A percentile compares a stretch with the other conserved stretches of the same genome.
Evolutionary conservation across 2,329 filamentous ascomycete species (phyloP).

Genomic region (Trichoderma pleuroti): DNA sequence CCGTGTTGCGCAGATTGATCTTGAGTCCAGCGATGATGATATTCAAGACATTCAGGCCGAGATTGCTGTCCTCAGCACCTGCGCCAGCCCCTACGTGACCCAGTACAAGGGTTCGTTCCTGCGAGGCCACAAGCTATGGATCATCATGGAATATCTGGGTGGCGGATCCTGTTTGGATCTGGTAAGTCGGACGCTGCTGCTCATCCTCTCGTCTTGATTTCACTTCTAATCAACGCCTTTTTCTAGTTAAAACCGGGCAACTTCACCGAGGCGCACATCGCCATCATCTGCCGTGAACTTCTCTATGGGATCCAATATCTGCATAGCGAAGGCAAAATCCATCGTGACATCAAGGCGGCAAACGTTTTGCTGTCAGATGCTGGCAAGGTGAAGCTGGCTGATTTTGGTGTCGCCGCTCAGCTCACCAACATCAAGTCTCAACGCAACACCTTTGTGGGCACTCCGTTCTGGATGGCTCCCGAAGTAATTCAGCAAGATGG

Average conservation of each 20-base stretch:
- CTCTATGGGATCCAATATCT: slow-evolving; percentile 88
- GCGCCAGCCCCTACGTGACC: slow-evolving; percentile 88
- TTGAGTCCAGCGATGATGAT: slow-evolving; percentile 97
- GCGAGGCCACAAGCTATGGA: slow-evolving; percentile 96
- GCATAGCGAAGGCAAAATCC: slow-evolving; percentile 90
- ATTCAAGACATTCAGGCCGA: slow-evolving; percentile 98
- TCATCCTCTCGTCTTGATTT: not conserved
- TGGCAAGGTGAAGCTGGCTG: slow-evolving; percentile 91
- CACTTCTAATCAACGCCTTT: slow-evolving; percentile 20
- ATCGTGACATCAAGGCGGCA: slow-evolving; percentile 94
- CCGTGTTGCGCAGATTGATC: slow-evolving; percentile 72
- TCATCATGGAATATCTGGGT: slow-evolving; percentile 97
- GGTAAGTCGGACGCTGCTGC: slow-evolving; percentile 46
- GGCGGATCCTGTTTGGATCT: slow-evolving; percentile 93
- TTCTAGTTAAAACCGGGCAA: slow-evolving; percentile 81
- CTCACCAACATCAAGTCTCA: slow-evolving; percentile 97
- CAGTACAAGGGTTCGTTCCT: slow-evolving; percentile 96
- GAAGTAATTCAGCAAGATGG: slow-evolving; percentile 87
- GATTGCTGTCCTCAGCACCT: slow-evolving; percentile 91
- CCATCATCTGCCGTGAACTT: slow-evolving; percentile 89
- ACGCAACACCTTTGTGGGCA: slow-evolving; percentile 95
- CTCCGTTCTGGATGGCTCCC: slow-evolving; percentile 95
- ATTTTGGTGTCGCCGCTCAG: slow-evolving; percentile 96
- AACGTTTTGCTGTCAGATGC: slow-evolving; percentile 89
- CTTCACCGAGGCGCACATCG: slow-evolving; percentile 86